Base-by-base conservation (phyloP, 177 flowering plant genomes). In the Telopea speciosissima region DNA sequence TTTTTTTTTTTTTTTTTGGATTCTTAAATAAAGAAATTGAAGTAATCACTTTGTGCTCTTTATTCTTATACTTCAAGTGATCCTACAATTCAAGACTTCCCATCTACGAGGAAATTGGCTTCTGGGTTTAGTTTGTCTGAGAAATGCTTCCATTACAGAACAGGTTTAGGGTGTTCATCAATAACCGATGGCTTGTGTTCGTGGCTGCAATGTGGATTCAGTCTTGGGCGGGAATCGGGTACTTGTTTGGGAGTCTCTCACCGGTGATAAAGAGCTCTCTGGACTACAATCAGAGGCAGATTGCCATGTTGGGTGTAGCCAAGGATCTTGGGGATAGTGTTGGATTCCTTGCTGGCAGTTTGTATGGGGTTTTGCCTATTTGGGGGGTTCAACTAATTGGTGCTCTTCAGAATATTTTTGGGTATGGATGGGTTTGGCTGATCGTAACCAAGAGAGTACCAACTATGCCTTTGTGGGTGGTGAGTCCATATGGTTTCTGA, bases 141-240 rank as follows among this genome's bases (percentile, higher is more conserved):
- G 54, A 22, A 23, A 67, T 67, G 73, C 0, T 28, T 14, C 16
- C 3, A 21, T 26, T 76, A 12, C 49, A 5, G 14, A 81, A 72
- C 26, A 77, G 69, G 24, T 10, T 75, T n/a, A 68, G 56, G 68
- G 70, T 49, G 0, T 79, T 84, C 56, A 1, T 71, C 52, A 82
- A 72, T 33, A 77, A 79, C 78, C 79, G 88, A 83, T 86, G 90
- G 90, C 81, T 86, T 61, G 88, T 85, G 33, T 85, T 87, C 45
- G 90, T 87, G 45, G 78, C 79, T 1, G 78, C 88, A 69, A 85
- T 84, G 83, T 87, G 88, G 90, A 62, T 83, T 8, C 84, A 82
- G 60, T 79, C 87, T 3, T 82, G 81, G 36, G 84, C 84, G 0
- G 90, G 88, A n/a, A 68, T 82, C 56, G 87, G 87, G 36, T 87